These are phyloP conservation scores for Scheffersomyces coipomensis DNA, from an alignment of 805 yeast species.

Conservation along the genomic window DNA sequence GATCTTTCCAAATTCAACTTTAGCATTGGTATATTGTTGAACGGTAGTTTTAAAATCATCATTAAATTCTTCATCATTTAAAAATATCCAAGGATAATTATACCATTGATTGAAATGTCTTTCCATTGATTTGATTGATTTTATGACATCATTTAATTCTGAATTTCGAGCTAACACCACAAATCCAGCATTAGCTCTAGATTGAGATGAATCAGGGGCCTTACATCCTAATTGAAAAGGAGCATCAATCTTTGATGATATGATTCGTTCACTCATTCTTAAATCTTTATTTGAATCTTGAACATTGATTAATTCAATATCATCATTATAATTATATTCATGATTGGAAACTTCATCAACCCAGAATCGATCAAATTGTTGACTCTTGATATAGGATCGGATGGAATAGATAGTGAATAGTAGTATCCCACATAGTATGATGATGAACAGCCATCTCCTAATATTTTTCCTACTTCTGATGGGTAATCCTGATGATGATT, in stretches of 20 bases:
- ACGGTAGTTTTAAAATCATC: slow-evolving; percentile 61
- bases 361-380: background rate
- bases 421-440: no score
- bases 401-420: no score
- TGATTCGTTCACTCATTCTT: background rate
- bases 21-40: slow-evolving; percentile 50
- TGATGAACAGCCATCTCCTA: no score
- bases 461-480: no score
- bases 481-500: no score
- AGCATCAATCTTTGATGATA: slow-evolving; percentile 20
- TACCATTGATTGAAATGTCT: slow-evolving; percentile 92
- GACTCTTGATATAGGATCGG: no score
- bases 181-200: slow-evolving; percentile 77
- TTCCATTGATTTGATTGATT: slow-evolving; percentile 73
- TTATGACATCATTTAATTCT: slow-evolving; percentile 74
- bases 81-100: slow-evolving; percentile 87
- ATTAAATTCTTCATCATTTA: slow-evolving; percentile 76
- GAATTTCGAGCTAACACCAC: slow-evolving; percentile 80
- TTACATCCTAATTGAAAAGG: slow-evolving; percentile 59
- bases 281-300: background rate
- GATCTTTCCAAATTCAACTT: slow-evolving; percentile 71
- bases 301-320: background rate
- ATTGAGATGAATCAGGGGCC: slow-evolving; percentile 37
- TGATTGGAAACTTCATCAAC: background rate
- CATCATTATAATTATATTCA: background rate